phyloP scores from a whole-genome alignment of 2,329 filamentous ascomycete species.

The Pyricularia pennisetigena region DNA sequence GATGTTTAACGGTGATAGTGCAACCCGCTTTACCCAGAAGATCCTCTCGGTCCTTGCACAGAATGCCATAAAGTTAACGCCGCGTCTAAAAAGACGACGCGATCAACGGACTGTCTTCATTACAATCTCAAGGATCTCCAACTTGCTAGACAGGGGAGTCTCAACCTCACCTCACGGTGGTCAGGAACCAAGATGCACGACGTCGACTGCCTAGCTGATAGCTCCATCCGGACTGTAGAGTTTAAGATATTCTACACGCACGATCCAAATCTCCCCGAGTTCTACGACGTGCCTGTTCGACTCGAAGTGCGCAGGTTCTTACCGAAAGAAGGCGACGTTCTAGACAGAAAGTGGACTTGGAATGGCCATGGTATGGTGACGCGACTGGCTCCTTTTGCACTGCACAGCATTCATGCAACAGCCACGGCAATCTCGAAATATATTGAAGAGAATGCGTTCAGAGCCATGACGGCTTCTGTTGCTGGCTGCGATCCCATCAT shows the following conservation, averaged over 20 bases:
- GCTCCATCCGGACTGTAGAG: constrained; percentile 21
- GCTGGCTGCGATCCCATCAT: constrained; percentile 15
- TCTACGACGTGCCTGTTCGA: constrained; percentile 24
- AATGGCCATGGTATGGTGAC: constrained; percentile 15
- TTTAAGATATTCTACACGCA: constrained; percentile 19
- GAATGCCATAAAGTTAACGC: constrained; percentile 27
- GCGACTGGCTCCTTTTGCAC: constrained; percentile 26
- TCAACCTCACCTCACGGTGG: constrained; percentile 34
- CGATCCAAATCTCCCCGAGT: constrained; percentile 19
- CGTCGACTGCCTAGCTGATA: constrained; percentile 22
- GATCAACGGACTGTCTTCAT: constrained; percentile 32
- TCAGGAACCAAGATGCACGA: constrained; percentile 28
- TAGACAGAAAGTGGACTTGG: constrained; percentile 26
- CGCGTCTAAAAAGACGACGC: constrained; percentile 35
- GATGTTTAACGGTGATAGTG: constrained; percentile 3
- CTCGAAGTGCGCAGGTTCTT: constrained; percentile 31
- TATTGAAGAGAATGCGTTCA: constrained; percentile 19
- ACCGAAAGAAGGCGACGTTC: constrained; percentile 25
- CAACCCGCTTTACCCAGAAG: constrained; percentile 15
- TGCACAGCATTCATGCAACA: constrained; percentile 25
- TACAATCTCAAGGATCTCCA: constrained; percentile 29
- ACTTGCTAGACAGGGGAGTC: constrained; percentile 31
- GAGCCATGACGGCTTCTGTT: constrained; percentile 19
- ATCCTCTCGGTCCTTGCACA: constrained; percentile 18
- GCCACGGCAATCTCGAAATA: constrained; percentile 24